Evolutionary conservation across 2,329 filamentous ascomycete species (phyloP), one percentile per base, ranked within the genome.

Genomic region (Microsporum canis): DNA sequence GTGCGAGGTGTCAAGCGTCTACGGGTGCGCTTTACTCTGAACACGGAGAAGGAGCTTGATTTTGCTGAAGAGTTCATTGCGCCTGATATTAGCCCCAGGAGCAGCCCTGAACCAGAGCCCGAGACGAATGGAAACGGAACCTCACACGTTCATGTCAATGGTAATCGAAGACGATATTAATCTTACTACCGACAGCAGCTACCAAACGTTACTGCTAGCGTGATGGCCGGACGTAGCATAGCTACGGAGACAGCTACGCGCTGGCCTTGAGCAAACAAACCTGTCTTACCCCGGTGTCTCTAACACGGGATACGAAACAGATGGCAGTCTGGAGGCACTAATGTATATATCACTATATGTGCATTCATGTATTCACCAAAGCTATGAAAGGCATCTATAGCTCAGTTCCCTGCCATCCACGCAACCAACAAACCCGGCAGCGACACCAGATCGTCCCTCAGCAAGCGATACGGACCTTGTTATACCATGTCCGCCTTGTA

Each of bases 1-100:
- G 88, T 96, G 12, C 84, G 89, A 63, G 92, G 94, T 0, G 89
- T 94, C 43, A 86, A 90, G 72, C 84, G 88, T 65, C 83, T 99
- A 38, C 87, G 88, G 64, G 82, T 97, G 58, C 85, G 91, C 47
- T 97, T 97, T 71, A 83, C 94, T 34, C 82, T 87, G 41, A 83
- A 84, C 66, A 85, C 88, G 17, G 79, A 80, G 33, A 73, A 77
- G 10, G 73, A 78, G 34, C 77, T 77, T 45, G 79, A 82, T 61
- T 82, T 86, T 68, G 85, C 88, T 63, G 88, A 95, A 71, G 91
- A 97, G 72, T 91, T 91, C 68, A 88, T 91, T 64, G 75, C 81
- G 1, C 82, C 82, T 1, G 82, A 87, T 65, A 77, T 87, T 7
- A 84, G 80, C 67, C 76, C 79, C 12, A 75, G 76, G 67, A 77